Percentiles rank a stretch among this genome's conserved stretches.
These are phyloP conservation scores for Malassezia dermatis DNA, from an alignment of 1,284 basidiomycete species.

Conservation along the genomic window DNA sequence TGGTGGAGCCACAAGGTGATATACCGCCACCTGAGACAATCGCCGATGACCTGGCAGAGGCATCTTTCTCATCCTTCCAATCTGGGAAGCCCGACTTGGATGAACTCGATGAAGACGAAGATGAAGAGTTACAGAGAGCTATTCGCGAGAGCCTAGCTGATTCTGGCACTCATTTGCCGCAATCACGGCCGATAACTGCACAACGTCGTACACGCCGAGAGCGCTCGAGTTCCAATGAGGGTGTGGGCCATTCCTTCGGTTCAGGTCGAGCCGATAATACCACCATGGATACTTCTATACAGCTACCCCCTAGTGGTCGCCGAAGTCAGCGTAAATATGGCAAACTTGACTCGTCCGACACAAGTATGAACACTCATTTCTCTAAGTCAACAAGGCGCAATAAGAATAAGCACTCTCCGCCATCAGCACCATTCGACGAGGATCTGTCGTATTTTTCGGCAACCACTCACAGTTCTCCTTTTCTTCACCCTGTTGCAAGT, in stretches of 20 bases:
- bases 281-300: not conserved
- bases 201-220: conserved; percentile 19
- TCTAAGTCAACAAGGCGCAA: not conserved
- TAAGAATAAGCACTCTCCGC: not conserved
- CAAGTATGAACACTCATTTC: not conserved
- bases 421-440: not conserved
- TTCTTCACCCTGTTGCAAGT: not conserved
- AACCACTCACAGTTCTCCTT: conserved; percentile 1
- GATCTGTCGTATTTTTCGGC: not conserved
- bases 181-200: conserved; percentile 3
- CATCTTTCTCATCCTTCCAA: not conserved
- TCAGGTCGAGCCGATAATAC: not conserved
- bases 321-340: not conserved
- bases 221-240: conserved; percentile 10
- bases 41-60: conserved; percentile 6
- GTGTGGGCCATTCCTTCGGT: not conserved
- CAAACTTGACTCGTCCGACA: not conserved
- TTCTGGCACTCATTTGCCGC: not conserved
- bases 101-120: conserved; percentile 16
- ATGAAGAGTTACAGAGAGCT: conserved; percentile 35
- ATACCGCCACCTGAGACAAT: not conserved
- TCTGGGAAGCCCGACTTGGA: not conserved
- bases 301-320: not conserved
- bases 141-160: conserved; percentile 29
- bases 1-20: conserved; percentile 15